Percentiles rank a stretch among this genome's conserved stretches.
phyloP scores from a whole-genome alignment of 176 grass and related monocot genomes.

The Triticum turgidum region DNA sequence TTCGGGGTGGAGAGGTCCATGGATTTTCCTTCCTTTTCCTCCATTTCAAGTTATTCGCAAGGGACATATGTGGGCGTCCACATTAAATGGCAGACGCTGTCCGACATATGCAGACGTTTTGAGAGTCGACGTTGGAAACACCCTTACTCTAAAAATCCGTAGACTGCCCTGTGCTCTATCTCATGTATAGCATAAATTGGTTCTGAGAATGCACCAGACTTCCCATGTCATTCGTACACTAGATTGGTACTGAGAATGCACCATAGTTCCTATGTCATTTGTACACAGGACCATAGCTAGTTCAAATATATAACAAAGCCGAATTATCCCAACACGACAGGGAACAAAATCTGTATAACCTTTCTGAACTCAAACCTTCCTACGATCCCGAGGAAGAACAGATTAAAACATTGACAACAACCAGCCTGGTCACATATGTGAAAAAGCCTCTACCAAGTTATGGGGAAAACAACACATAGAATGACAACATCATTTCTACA shows the following conservation, averaged over 20 bases:
- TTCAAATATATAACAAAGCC: background rate
- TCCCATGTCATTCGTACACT: background rate
- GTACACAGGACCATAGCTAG: background rate
- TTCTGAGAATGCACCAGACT: background rate
- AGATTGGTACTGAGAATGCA: background rate
- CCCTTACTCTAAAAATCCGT: background rate
- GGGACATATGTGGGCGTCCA: too few relatives aligned
- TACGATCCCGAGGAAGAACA: background rate
- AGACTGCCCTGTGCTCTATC: background rate
- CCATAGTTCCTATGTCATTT: background rate
- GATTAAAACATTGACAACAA: background rate
- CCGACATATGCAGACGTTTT: too few relatives aligned
- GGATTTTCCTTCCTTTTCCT: too few relatives aligned
- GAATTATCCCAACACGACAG: background rate
- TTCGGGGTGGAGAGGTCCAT: too few relatives aligned
- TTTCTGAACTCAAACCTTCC: background rate
- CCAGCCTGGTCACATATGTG: background rate
- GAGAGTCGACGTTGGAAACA: too few relatives aligned
- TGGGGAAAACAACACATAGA: constrained; percentile 7
- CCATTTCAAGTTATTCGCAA: too few relatives aligned
- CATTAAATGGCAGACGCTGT: too few relatives aligned
- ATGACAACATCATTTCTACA: constrained; percentile 13
- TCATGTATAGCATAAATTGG: background rate
- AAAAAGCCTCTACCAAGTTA: background rate
- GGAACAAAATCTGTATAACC: background rate